Base-by-base conservation (phyloP, 1,284 basidiomycete genomes). In the Jaminaea rosea region DNA sequence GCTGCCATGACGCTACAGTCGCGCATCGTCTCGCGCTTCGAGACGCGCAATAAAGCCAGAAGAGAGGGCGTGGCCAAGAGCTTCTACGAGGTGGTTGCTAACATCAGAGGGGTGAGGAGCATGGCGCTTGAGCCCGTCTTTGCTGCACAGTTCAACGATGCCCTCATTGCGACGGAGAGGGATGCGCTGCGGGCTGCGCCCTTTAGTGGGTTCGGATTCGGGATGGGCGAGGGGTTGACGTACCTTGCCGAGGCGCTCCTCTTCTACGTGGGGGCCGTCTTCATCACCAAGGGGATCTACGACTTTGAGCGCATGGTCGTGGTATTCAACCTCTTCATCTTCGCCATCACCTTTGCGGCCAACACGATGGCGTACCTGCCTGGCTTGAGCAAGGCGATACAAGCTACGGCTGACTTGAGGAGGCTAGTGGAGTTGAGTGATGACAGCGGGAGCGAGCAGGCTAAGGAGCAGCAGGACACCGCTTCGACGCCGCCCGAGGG, bases 261-360 rank as follows among this genome's bases (percentile, higher is more conserved):
- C 50, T 93, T 93, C 77, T 93, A 86, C 67, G 84, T 91, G 46
- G 88, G 89, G 32, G 87, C 89, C 0, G 76, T 87, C 27, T 81
- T 97, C 58, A 83, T 97, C 60, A 79, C 83, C 4, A 78, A 80
- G 3, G 88, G 87, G n/a, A 82, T 80, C 11, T 91, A 93, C 75
- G 82, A 82, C 13, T 94, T 93, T 73, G 79, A 84, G 57, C 81
- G 84, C 59, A 88, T 96, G 85, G 81, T 94, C 42, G 81, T 91
- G 75, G 86, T 88, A 23, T 83, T 94, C 71, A 86, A 92, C 57
- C 80, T 97, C 53, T 85, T 97, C 52, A 83, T 97, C 32, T 97
- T 97, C 77, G 85, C 87, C 0, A 84, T 97, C 55, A 88, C 88
- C 2, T 93, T 94, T 60, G 88, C 88, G 1, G 83, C 85, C 23